Percentiles rank a stretch among this genome's conserved stretches.
Evolutionary conservation across 257 asterid genomes (phyloP).

Genomic region (Eucommia ulmoides): DNA sequence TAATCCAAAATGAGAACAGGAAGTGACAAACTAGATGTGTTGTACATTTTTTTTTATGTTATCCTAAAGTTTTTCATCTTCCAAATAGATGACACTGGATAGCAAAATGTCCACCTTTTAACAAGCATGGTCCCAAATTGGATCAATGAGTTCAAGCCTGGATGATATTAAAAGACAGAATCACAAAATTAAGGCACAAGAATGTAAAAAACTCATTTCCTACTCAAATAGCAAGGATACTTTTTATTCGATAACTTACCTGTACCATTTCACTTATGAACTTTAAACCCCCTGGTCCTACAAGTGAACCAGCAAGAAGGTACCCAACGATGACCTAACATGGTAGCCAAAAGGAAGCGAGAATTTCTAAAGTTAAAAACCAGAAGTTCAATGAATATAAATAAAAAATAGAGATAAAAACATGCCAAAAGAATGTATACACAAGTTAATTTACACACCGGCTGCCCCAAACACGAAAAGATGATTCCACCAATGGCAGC

Average conservation of each 20-base stretch:
- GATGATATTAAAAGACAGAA: too few species aligned
- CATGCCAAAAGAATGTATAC: slow-evolving; percentile 12
- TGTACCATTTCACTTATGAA: slow-evolving; percentile 91
- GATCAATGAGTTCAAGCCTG: too few species aligned
- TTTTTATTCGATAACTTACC: slow-evolving; percentile 33
- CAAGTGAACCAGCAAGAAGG: slow-evolving; percentile 88
- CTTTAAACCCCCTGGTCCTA: slow-evolving; percentile 97
- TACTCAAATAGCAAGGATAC: too few species aligned
- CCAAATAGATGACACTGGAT: too few species aligned
- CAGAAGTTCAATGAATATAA: slow-evolving; percentile 3
- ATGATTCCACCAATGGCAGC: slow-evolving; percentile 96
- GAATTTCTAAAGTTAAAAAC: slow-evolving; percentile 6
- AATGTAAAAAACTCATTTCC: too few species aligned
- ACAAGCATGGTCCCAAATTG: too few species aligned
- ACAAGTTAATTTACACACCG: slow-evolving; percentile 52
- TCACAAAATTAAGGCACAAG: too few species aligned
- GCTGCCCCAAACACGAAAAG: slow-evolving; percentile 93
- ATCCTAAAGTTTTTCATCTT: too few species aligned
- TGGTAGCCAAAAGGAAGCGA: slow-evolving; percentile 10
- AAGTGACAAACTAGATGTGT: too few species aligned
- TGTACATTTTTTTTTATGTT: too few species aligned
- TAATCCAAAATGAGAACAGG: too few species aligned
- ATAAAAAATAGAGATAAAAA: slow-evolving; percentile 11
- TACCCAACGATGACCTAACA: slow-evolving; percentile 83
- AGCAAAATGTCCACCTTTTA: too few species aligned